Evolutionary conservation across 2,329 filamentous ascomycete species (phyloP).

Genomic region (Exophiala xenobiotica): DNA sequence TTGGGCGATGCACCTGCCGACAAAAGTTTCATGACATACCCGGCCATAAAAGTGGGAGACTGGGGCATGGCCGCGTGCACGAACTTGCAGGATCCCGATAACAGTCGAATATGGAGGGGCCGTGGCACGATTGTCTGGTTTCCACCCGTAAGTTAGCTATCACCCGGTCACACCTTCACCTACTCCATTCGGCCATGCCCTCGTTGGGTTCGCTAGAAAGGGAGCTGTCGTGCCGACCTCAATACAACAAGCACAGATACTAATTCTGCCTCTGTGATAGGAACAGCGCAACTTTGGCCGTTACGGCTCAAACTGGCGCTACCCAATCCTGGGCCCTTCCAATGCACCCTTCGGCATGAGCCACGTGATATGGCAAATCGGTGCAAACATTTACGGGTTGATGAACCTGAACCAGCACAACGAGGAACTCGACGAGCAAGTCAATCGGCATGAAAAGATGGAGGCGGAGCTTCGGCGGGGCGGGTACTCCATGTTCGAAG

Average conservation of each 20-base stretch:
- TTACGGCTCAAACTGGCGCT: slow-evolving; percentile 16
- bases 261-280: slow-evolving; percentile 1
- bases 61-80: slow-evolving; percentile 23
- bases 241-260: background rate
- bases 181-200: too few relatives aligned
- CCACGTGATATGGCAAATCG: slow-evolving; percentile 23
- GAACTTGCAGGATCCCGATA: slow-evolving; percentile 10
- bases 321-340: slow-evolving; percentile 5
- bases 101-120: slow-evolving; percentile 13
- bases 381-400: slow-evolving; percentile 20
- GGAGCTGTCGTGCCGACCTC: background rate
- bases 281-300: slow-evolving; percentile 17
- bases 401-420: slow-evolving; percentile 18
- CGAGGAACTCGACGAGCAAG: slow-evolving; percentile 2
- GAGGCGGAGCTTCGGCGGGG: slow-evolving; percentile 7
- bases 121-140: slow-evolving; percentile 20
- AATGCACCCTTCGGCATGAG: slow-evolving; percentile 14
- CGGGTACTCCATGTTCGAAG: slow-evolving; percentile 14
- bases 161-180: background rate
- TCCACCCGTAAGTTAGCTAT: slow-evolving; percentile 14
- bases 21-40: slow-evolving; percentile 11
- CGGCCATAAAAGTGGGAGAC: slow-evolving; percentile 20
- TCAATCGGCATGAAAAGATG: slow-evolving; percentile 2
- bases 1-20: slow-evolving; percentile 11
- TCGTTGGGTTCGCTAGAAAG: background rate